These are phyloP conservation scores for Citropsis articulata DNA, from an alignment of 345 rosid genomes.

Conservation along the genomic window DNA sequence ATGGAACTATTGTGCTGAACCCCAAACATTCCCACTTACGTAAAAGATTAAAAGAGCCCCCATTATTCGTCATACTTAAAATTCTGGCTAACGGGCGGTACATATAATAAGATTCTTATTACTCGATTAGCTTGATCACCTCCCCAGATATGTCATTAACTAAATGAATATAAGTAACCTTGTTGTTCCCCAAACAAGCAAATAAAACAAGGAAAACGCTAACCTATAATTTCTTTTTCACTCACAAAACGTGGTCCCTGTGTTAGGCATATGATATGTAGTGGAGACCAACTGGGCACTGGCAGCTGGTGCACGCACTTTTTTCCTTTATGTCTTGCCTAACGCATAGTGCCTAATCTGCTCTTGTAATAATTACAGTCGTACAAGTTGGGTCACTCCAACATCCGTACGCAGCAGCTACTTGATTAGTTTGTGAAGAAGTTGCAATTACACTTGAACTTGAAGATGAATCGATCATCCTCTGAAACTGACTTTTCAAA, in stretches of 20 bases:
- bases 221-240: not conserved
- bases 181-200: not conserved
- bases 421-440: not conserved
- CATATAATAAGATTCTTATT: not conserved
- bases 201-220: not conserved
- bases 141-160: not conserved
- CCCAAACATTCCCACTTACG: no score
- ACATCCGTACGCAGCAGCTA: not conserved
- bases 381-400: not conserved
- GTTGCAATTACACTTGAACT: not conserved
- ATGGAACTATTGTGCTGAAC: not conserved
- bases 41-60: no score
- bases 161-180: not conserved
- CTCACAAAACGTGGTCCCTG: not conserved
- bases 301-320: not conserved
- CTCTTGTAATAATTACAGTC: not conserved
- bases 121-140: not conserved
- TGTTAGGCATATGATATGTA: not conserved
- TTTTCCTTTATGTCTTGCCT: no score
- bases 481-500: not conserved
- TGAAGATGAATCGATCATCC: not conserved
- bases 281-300: not conserved
- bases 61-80: no score
- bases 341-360: no score
- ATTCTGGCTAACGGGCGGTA: not conserved